Percentiles rank a stretch among this genome's conserved stretches.
Evolutionary conservation across 2,329 filamentous ascomycete species (phyloP).

Genomic region (Xylaria multiplex): DNA sequence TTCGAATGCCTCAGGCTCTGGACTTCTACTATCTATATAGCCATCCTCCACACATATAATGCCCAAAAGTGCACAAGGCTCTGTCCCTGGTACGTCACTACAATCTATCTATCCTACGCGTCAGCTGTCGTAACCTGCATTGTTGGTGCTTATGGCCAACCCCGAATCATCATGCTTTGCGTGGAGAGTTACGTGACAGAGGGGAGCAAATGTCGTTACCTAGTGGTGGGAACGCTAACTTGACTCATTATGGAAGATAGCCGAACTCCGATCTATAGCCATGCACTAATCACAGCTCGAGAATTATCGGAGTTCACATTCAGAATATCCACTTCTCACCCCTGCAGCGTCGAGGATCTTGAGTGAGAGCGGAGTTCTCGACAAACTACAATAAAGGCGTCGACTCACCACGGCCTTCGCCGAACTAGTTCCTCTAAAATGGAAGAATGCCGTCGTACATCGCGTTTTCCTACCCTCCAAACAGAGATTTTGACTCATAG

Average conservation of each 20-base stretch:
- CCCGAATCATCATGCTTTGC: conserved; percentile 20
- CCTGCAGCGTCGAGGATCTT: conserved; percentile 14
- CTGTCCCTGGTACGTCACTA: conserved; percentile 1
- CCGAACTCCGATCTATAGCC: conserved; percentile 36
- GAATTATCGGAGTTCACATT: conserved; percentile 36
- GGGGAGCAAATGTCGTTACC: not conserved
- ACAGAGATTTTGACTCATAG: conserved; percentile 29
- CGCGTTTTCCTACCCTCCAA: not conserved
- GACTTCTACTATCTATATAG: conserved; percentile 23
- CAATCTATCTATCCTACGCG: conserved; percentile 19
- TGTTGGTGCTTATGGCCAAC: conserved; percentile 23
- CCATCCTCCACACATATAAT: not conserved
- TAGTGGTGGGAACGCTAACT: conserved; percentile 10
- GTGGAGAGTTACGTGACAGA: conserved; percentile 24
- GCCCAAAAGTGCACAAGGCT: not conserved
- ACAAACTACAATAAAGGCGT: conserved; percentile 36
- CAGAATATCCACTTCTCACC: conserved; percentile 23
- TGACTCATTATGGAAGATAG: conserved; percentile 29
- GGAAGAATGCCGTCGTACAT: conserved; percentile 31
- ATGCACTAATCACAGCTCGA: conserved; percentile 36
- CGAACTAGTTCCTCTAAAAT: conserved; percentile 28
- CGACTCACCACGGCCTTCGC: conserved; percentile 17
- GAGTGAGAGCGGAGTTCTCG: conserved; percentile 22
- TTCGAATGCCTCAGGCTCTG: conserved; percentile 13
- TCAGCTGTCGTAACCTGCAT: conserved; percentile 26